Base-by-base conservation (phyloP, 1,284 basidiomycete genomes). In the Ceratobasidium sp. region DNA sequence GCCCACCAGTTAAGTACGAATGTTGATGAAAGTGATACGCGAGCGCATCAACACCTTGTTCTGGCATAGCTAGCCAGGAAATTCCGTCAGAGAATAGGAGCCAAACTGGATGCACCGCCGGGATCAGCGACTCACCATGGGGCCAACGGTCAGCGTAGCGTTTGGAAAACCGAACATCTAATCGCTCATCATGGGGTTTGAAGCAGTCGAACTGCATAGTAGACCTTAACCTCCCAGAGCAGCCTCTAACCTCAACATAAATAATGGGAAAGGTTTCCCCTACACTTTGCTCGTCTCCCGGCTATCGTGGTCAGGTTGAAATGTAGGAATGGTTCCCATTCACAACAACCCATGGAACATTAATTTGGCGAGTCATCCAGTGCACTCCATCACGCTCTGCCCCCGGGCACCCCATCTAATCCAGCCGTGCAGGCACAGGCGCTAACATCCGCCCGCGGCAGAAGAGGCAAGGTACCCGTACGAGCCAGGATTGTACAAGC, bases 261-360 rank as follows among this genome's bases (percentile, higher is more conserved):
- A 6, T 24, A 13, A 62, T 62, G 59, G 59, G 59, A 27, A 62
- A 62, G 39, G 0, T 24, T 9, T 62, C 59, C 24, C 37, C 31
- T 39, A 11, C 39, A 19, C 9, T 43, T 7, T 62, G 37, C 59
- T 62, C 37, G 31, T 22, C 59, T 39, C 34, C 19, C n/a, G 22
- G 22, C 22, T 11, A 9, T 81, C 80, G 5, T 11, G 48, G 48
- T 6, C 48, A 51, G 22, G 19, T 24, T n/a, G 22, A 7, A 19
- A n/a, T 22, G 48, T 51, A 22, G 22, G 48, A 11, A 51, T 22
- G 6, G 22, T 6, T 22, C 48, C 8, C 6, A 9, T 22, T 7
- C 22, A 22, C 22, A 51, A 51, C 48, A 9, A 11, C 22, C 22
- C 19, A 24, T 22, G 5, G 19, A n/a, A 24, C 22, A n/a, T 51